Conservation (phyloP, 805 yeast genomes). For the Yarrowia divulgata region DNA sequence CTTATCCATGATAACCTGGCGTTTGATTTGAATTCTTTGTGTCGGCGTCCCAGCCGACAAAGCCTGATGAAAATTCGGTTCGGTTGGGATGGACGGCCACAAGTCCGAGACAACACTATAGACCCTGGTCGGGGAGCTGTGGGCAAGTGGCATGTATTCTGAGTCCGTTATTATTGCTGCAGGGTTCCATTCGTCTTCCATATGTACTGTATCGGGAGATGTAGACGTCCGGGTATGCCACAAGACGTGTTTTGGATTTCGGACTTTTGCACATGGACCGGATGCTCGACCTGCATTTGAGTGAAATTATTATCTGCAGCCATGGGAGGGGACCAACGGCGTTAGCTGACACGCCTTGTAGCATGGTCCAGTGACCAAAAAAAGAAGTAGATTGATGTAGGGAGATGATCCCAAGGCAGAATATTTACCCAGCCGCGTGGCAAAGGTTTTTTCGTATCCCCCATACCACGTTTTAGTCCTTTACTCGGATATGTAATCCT, state of each 20-base stretch:
- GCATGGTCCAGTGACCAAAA: neutral
- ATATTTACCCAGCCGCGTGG: neutral
- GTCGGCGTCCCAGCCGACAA: constrained; percentile 11
- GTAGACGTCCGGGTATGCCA: neutral
- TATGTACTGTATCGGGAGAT: neutral
- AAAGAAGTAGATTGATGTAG: neutral
- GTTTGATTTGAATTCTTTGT: constrained; percentile 17
- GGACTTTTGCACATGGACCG: constrained; percentile 38
- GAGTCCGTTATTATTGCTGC: too few relatives aligned
- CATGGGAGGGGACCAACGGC: constrained; percentile 32
- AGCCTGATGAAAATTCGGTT: constrained; percentile 29
- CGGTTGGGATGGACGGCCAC: constrained; percentile 11
- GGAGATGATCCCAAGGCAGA: neutral
- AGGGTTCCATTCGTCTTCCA: neutral
- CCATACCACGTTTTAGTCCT: constrained; percentile 1
- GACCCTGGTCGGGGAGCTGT: too few relatives aligned
- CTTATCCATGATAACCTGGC: constrained; percentile 23
- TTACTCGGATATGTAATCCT: constrained; percentile 36
- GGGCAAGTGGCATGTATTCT: neutral
- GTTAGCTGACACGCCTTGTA: neutral
- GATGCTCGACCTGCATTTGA: constrained; percentile 34
- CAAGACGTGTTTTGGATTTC: constrained; percentile 13
- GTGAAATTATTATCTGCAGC: constrained; percentile 38
- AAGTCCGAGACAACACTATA: constrained; percentile 16
- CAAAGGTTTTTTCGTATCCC: neutral